Conservation (phyloP, 305 asterid species). For the Solanum hybrid region DNA sequence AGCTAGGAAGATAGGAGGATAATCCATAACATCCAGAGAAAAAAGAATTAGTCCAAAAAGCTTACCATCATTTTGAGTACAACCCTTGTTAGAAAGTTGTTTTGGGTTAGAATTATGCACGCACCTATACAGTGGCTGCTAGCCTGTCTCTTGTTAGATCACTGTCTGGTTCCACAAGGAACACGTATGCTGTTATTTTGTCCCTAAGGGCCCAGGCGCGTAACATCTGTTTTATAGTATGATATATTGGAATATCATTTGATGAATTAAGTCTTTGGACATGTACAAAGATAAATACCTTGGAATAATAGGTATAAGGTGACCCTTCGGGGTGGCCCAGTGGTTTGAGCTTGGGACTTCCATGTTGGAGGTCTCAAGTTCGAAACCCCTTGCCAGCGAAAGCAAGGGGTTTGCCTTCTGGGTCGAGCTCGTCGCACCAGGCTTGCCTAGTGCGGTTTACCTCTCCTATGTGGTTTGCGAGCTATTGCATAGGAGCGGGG, state of each 20-base stretch:
- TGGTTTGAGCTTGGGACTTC: no score
- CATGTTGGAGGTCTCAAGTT: no score
- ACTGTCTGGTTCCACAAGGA: background rate
- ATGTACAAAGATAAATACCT: background rate
- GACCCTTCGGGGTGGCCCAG: no score
- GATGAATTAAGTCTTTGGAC: background rate
- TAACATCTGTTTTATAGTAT: background rate
- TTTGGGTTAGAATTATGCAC: background rate
- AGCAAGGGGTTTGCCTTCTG: no score
- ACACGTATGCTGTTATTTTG: background rate
- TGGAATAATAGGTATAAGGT: background rate
- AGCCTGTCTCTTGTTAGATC: background rate
- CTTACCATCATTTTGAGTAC: background rate
- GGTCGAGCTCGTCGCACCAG: no score
- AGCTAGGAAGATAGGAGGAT: background rate
- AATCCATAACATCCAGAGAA: background rate
- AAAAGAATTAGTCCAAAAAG: background rate
- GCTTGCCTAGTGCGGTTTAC: no score
- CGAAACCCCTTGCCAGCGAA: no score
- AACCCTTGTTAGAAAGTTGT: background rate
- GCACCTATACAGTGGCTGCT: background rate
- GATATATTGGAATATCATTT: background rate
- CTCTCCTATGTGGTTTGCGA: no score
- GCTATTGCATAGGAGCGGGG: no score
- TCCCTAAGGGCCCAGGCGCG: background rate